These are phyloP conservation scores for Dendrostoma leiphaemia DNA, from an alignment of 2,329 filamentous ascomycete genomes.

Conservation along the genomic window DNA sequence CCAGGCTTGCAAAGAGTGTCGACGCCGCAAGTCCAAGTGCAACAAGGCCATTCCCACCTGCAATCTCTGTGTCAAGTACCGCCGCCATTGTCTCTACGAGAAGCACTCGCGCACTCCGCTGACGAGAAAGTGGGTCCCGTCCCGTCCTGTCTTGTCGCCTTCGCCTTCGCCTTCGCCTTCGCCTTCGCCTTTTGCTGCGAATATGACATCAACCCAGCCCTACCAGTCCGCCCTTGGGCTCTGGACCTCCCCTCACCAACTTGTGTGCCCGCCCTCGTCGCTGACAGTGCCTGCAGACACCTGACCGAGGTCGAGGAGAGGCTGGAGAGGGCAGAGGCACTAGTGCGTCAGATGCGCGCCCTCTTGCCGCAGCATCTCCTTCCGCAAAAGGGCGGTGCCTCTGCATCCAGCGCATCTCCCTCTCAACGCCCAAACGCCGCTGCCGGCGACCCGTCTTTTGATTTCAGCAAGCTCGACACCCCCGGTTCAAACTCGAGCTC, in stretches of 20 bases:
- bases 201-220: no score
- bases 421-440: constrained; percentile 7
- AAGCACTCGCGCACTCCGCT: constrained; percentile 45
- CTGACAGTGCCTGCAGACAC: constrained; percentile 27
- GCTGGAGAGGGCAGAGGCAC: constrained; percentile 33
- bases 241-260: no score
- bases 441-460: constrained; percentile 16
- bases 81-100: constrained; percentile 46
- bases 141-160: not conserved
- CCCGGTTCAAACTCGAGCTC: constrained; percentile 9
- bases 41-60: constrained; percentile 36
- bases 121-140: constrained; percentile 38
- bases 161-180: not conserved
- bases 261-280: not conserved
- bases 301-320: constrained; percentile 43
- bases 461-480: constrained; percentile 18
- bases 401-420: constrained; percentile 1
- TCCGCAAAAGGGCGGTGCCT: constrained; percentile 18
- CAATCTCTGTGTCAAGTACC: constrained; percentile 39
- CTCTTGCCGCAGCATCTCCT: constrained; percentile 26
- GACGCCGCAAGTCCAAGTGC: constrained; percentile 38
- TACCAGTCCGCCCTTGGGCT: no score
- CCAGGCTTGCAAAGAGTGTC: constrained; percentile 40
- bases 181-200: not conserved
- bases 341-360: constrained; percentile 29